phyloP scores from a whole-genome alignment of 345 rosid species.

The Euclidium syriacum region DNA sequence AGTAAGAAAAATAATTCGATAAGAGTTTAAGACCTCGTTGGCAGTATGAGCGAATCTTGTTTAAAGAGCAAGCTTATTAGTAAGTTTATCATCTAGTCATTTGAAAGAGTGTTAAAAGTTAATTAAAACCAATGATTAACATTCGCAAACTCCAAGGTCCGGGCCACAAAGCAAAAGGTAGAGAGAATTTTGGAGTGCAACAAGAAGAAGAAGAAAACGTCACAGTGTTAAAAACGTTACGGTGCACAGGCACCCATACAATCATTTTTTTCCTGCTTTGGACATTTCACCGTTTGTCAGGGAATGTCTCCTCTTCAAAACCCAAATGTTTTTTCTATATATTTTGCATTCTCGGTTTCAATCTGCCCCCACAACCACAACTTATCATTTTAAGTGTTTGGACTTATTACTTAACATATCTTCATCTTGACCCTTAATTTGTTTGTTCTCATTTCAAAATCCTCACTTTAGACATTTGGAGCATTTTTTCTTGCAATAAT shows the following conservation, averaged over 20 bases:
- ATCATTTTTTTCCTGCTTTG: slow-evolving; percentile 6
- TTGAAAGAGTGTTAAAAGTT: background rate
- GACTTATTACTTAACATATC: background rate
- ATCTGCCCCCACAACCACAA: background rate
- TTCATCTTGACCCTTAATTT: background rate
- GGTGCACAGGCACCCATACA: slow-evolving; percentile 18
- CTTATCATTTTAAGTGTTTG: background rate
- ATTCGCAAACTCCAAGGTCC: slow-evolving; percentile 13
- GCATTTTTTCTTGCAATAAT: background rate
- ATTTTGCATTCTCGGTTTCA: background rate
- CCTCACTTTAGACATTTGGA: background rate
- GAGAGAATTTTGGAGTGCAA: background rate
- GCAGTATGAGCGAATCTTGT: background rate
- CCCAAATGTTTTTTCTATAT: background rate
- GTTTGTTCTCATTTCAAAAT: background rate
- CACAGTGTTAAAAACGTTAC: background rate
- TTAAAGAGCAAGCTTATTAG: background rate
- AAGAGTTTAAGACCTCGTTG: background rate
- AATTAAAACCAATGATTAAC: background rate
- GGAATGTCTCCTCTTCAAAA: slow-evolving; percentile 23
- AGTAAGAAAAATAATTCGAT: background rate
- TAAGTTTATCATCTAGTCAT: background rate
- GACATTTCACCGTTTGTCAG: slow-evolving; percentile 29
- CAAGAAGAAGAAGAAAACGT: background rate
- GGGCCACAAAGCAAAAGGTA: background rate